Percentiles rank a stretch among this genome's conserved stretches.
Conservation (phyloP, 2,329 filamentous ascomycete genomes). For the Trichoderma koningii region DNA sequence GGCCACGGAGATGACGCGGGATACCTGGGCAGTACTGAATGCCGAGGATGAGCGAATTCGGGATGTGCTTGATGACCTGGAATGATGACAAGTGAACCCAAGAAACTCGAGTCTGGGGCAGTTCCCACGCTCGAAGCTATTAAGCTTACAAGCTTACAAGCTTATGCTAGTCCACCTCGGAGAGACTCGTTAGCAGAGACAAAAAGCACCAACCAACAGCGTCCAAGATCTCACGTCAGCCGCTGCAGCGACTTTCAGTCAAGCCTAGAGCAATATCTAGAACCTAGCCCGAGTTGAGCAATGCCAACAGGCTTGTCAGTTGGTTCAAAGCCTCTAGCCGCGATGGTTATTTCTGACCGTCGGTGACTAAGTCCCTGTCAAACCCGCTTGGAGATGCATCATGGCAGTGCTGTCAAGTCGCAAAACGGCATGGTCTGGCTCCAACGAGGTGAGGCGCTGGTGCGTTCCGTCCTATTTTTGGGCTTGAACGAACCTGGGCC, state of each 20-base stretch:
- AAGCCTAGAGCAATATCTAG: too few species aligned
- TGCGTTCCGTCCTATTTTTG: conserved; percentile 21
- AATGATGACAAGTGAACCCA: too few species aligned
- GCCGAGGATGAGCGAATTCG: neutral
- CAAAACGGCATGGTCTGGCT: conserved; percentile 4
- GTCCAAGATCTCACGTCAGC: conserved; percentile 15
- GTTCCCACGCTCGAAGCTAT: too few species aligned
- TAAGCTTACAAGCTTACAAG: too few species aligned
- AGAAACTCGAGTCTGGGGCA: too few species aligned
- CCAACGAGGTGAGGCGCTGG: neutral
- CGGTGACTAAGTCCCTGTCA: neutral
- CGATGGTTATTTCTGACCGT: neutral
- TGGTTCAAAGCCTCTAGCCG: conserved; percentile 3
- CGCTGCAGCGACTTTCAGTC: neutral
- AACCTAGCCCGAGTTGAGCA: neutral
- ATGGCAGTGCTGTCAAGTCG: conserved; percentile 3
- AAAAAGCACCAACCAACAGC: neutral
- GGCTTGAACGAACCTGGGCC: neutral
- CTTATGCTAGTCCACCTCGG: too few species aligned
- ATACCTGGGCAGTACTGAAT: neutral
- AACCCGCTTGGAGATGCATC: neutral
- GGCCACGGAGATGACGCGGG: neutral
- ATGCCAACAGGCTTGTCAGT: neutral
- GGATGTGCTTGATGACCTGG: too few species aligned
- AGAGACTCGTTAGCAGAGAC: neutral